phyloP scores from a whole-genome alignment of 306 rosid species.

The Elaeagnus macrophylla region DNA sequence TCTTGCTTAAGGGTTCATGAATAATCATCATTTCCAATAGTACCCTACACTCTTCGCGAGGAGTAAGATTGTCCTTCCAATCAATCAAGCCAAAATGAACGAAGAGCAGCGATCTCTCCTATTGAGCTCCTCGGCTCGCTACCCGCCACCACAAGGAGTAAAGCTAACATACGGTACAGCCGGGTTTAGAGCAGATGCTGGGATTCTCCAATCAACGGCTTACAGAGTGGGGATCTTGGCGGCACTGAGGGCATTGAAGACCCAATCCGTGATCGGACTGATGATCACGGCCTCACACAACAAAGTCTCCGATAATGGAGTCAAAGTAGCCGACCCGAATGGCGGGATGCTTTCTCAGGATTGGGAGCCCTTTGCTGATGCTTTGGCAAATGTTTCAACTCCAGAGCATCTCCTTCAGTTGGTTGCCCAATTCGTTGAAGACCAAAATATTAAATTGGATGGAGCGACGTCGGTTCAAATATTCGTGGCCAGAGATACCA shows the following conservation, averaged over 20 bases:
- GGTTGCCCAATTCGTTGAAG: constrained; percentile 51
- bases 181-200: constrained; percentile 80
- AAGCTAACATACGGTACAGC: constrained; percentile 72
- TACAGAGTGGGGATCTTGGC: constrained; percentile 71
- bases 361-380: constrained; percentile 89
- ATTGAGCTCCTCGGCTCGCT: constrained; percentile 42
- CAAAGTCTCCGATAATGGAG: constrained; percentile 73
- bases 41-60: too few relatives aligned
- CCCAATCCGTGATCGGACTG: constrained; percentile 57
- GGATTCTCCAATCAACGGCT: constrained; percentile 51
- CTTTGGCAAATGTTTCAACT: constrained; percentile 58
- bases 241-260: constrained; percentile 58
- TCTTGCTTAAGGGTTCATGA: too few relatives aligned
- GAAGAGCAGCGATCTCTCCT: constrained; percentile 50
- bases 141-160: constrained; percentile 50
- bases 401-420: constrained; percentile 52
- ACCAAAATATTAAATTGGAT: constrained; percentile 42
- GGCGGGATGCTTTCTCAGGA: constrained; percentile 89
- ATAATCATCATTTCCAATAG: too few relatives aligned
- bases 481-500: constrained; percentile 83
- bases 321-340: constrained; percentile 69
- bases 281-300: constrained; percentile 95
- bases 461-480: constrained; percentile 39
- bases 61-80: neutral
- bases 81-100: constrained; percentile 33